Conservation (phyloP, 345 rosid species). For the Pistacia vera region DNA sequence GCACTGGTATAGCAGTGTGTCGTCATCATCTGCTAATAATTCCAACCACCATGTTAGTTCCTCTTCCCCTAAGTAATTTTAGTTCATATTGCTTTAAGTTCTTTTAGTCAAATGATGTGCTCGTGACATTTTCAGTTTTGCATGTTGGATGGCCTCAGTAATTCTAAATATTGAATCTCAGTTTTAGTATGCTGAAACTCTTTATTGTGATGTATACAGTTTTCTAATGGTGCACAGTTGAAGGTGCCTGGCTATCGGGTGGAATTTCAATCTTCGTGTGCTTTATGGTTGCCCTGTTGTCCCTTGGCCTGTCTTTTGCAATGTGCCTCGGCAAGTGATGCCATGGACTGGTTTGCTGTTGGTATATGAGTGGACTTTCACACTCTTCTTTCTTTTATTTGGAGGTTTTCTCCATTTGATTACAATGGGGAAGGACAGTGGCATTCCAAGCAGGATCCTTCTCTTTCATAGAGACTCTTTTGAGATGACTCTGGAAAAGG, state of each 20-base stretch:
- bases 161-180: no score
- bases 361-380: constrained; percentile 85
- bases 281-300: constrained; percentile 47
- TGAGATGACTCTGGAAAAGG: constrained; percentile 83
- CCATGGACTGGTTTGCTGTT: constrained; percentile 92
- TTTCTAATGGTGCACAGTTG: constrained; percentile 41
- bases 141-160: no score
- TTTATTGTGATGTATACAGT: constrained; percentile 31
- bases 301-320: constrained; percentile 63
- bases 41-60: constrained; percentile 56
- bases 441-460: constrained; percentile 51
- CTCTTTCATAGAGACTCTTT: constrained; percentile 38
- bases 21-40: constrained; percentile 51
- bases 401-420: constrained; percentile 69
- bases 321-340: constrained; percentile 84
- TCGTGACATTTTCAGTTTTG: background rate
- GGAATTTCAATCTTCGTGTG: constrained; percentile 60
- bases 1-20: constrained; percentile 57
- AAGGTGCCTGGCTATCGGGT: constrained; percentile 70
- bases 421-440: constrained; percentile 60
- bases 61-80: background rate
- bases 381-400: constrained; percentile 62
- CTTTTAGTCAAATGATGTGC: background rate
- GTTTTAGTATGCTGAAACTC: no score
- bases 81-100: background rate